Conservation (phyloP, 1,284 basidiomycete genomes). For the Ustilago vetiveriae region DNA sequence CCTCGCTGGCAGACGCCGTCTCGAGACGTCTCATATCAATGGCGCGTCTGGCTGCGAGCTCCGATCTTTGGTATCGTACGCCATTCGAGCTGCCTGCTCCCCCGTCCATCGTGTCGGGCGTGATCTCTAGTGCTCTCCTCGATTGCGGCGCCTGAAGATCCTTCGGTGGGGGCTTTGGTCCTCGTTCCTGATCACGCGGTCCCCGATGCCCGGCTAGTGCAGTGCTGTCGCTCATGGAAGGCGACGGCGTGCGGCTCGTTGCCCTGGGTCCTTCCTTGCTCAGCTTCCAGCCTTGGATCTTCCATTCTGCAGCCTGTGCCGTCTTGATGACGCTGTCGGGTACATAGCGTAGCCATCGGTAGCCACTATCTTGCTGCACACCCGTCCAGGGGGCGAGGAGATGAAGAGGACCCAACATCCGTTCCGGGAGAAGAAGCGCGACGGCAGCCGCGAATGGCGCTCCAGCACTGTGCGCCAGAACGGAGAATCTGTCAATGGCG, state of each 20-base stretch:
- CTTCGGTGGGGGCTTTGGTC: conserved; percentile 2
- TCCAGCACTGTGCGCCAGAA: conserved; percentile 96
- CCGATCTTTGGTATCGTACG: background rate
- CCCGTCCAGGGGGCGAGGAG: conserved; percentile 97
- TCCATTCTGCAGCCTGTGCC: conserved; percentile 96
- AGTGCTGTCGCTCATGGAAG: conserved; percentile 1
- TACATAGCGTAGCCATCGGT: conserved; percentile 96
- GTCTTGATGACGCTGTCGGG: conserved; percentile 92
- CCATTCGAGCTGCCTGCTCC: background rate
- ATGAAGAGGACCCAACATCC: conserved; percentile 84
- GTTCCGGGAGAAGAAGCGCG: conserved; percentile 77
- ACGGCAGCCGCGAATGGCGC: conserved; percentile 92
- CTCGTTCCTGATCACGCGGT: background rate
- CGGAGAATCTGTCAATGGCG: conserved; percentile 79
- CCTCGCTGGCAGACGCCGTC: background rate
- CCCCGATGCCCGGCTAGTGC: background rate
- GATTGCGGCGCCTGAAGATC: background rate
- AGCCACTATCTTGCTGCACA: conserved; percentile 81
- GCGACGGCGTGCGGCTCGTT: background rate
- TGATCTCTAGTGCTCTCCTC: background rate
- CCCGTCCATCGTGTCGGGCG: background rate
- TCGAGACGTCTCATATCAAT: conserved; percentile 7
- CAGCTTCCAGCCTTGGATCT: conserved; percentile 92
- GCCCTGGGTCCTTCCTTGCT: conserved; percentile 72
- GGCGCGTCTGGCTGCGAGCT: background rate